These are phyloP conservation scores for Steccherinum ochraceum DNA, from an alignment of 768 basidiomycete species.

Conservation along the genomic window DNA sequence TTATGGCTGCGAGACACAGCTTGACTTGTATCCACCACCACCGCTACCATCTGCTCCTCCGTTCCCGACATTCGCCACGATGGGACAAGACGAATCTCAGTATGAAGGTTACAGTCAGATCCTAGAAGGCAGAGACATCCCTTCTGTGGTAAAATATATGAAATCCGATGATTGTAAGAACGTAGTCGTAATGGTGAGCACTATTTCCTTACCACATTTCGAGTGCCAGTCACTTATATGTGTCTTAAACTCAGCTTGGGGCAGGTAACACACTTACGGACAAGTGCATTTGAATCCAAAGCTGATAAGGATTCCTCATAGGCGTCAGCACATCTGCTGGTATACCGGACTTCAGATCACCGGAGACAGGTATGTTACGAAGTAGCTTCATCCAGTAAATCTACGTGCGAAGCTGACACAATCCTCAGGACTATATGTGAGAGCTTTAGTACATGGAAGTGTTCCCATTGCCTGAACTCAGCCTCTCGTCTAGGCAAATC, in stretches of 20 bases:
- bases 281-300: no score
- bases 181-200: conserved; percentile 65
- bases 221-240: background rate
- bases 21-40: background rate
- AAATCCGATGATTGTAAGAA: conserved; percentile 61
- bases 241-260: conserved; percentile 41
- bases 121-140: conserved; percentile 32
- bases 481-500: conserved; percentile 76
- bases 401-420: background rate
- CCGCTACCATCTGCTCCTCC: background rate
- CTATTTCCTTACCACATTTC: conserved; percentile 6
- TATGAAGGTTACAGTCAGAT: conserved; percentile 19
- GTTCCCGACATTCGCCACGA: background rate
- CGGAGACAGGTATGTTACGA: conserved; percentile 28
- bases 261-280: conserved; percentile 40
- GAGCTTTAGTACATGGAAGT: background rate
- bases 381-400: no score
- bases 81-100: conserved; percentile 11
- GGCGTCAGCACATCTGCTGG: conserved; percentile 38
- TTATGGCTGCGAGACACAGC: background rate
- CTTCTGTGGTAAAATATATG: conserved; percentile 59
- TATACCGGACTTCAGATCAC: conserved; percentile 50
- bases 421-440: conserved; percentile 18
- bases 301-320: no score
- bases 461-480: background rate